Evolutionary conservation across 305 asterid species (phyloP).

Genomic region (Fraxinus baroniana): DNA sequence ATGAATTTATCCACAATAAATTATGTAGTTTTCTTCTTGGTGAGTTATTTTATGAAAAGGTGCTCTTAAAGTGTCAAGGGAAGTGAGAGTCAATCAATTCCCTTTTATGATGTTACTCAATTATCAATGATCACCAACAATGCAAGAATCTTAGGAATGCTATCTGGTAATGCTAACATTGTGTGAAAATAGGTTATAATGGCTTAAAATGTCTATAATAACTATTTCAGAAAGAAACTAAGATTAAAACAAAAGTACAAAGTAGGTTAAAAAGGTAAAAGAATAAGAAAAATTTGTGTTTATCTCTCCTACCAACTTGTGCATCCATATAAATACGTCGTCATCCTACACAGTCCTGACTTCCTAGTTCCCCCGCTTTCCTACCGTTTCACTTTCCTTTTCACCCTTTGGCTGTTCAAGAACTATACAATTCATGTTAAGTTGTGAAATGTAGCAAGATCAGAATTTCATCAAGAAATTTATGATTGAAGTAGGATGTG

Average conservation of each 20-base stretch:
- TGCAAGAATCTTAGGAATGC: no score
- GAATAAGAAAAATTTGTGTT: not conserved
- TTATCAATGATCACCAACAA: no score
- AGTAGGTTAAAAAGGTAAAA: not conserved
- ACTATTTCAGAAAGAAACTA: not conserved
- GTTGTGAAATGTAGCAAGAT: not conserved
- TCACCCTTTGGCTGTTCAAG: constrained; percentile 35
- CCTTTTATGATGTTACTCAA: no score
- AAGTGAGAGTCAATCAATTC: no score
- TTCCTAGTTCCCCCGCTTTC: not conserved
- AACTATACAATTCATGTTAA: not conserved
- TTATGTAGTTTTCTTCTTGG: no score
- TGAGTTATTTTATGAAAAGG: no score
- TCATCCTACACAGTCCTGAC: not conserved
- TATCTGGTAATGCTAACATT: no score
- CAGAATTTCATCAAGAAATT: not conserved
- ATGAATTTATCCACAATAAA: no score
- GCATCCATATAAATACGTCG: not conserved
- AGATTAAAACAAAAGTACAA: not conserved
- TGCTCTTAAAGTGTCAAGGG: no score
- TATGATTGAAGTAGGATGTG: constrained; percentile 10
- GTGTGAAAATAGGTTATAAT: not conserved
- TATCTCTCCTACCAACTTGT: not conserved
- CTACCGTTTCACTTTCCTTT: constrained; percentile 21
- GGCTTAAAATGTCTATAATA: not conserved